A percentile compares a stretch with the other conserved stretches of the same genome.
Conservation (phyloP, 305 asterid genomes). For the Solanum chacoense region DNA sequence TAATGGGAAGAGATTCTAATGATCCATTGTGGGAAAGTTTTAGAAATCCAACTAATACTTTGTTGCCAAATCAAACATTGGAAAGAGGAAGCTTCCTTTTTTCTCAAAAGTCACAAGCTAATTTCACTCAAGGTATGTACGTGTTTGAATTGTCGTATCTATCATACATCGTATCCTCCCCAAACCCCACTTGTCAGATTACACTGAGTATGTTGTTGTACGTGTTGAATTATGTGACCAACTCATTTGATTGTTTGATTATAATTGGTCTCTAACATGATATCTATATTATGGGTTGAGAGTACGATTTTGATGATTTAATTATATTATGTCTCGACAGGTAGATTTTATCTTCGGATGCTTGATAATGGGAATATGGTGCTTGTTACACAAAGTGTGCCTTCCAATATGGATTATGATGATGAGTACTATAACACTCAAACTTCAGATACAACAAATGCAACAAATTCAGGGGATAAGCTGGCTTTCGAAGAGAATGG, state of each 20-base stretch:
- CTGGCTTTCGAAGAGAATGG: constrained; percentile 10
- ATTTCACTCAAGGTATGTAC: not conserved
- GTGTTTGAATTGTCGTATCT: not conserved
- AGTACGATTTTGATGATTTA: not conserved
- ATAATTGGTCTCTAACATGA: not conserved
- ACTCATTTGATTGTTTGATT: not conserved
- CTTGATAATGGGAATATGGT: too few species aligned
- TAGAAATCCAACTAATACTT: constrained; percentile 3
- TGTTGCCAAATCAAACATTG: constrained; percentile 12
- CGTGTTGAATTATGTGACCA: not conserved
- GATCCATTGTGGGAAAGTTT: constrained; percentile 9
- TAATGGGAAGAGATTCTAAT: not conserved
- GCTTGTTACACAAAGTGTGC: too few species aligned
- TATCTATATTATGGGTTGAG: not conserved
- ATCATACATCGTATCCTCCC: too few species aligned
- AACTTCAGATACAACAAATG: not conserved
- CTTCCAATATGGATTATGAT: not conserved
- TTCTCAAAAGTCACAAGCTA: not conserved
- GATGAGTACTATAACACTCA: not conserved
- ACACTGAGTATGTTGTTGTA: too few species aligned
- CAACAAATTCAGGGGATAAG: constrained; percentile 1
- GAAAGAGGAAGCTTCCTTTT: not conserved
- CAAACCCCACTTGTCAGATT: too few species aligned
- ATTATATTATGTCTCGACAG: too few species aligned
- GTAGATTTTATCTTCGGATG: too few species aligned